These are phyloP conservation scores for Pyrenula massariospora DNA, from an alignment of 495 filamentous ascomycete species.

Conservation along the genomic window DNA sequence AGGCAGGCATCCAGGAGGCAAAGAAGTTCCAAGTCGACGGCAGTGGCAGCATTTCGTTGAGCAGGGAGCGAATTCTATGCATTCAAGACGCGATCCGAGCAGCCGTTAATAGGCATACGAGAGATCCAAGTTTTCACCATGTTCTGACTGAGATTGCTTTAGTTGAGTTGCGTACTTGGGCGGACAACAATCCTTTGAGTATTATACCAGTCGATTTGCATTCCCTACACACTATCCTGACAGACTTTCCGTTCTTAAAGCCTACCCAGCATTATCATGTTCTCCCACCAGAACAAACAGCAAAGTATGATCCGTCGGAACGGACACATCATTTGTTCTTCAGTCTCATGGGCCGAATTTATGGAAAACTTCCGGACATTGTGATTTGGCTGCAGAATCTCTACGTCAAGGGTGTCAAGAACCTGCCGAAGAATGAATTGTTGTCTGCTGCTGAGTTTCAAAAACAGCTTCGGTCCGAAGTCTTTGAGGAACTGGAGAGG, in stretches of 20 bases:
- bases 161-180: background rate
- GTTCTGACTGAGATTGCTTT: background rate
- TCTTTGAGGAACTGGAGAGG: background rate
- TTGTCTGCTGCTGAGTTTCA: background rate
- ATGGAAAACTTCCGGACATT: background rate
- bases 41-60: background rate
- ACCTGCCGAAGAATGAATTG: background rate
- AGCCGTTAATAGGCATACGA: background rate
- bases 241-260: background rate
- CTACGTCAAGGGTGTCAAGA: background rate
- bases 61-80: background rate
- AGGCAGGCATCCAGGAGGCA: background rate
- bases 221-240: background rate
- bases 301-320: background rate
- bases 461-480: background rate
- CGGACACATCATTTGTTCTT: background rate
- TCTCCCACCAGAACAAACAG: background rate
- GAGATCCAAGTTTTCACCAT: background rate
- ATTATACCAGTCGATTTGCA: background rate
- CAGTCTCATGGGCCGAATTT: background rate
- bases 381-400: background rate
- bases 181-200: background rate
- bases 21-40: background rate
- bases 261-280: background rate
- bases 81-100: background rate